These are phyloP conservation scores for Phytomonas sp. DNA, from an alignment of 208 protist genomes.

Conservation along the genomic window DNA sequence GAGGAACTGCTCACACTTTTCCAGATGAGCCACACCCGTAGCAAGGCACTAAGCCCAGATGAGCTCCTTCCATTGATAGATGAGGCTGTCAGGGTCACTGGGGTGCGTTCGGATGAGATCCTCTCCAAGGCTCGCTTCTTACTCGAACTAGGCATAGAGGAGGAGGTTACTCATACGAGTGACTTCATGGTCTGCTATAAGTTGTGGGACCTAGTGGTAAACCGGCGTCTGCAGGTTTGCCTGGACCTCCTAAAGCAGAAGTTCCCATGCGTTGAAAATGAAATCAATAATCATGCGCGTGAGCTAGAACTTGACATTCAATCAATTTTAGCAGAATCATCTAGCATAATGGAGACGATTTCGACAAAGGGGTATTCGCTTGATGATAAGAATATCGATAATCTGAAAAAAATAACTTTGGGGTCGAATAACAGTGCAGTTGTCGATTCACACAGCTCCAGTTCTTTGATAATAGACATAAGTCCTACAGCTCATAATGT, in stretches of 20 bases:
- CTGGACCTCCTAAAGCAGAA: conserved; percentile 21
- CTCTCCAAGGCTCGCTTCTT: conserved; percentile 46
- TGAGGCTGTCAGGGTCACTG: conserved; percentile 33
- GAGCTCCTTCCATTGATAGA: conserved; percentile 23
- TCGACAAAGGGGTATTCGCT: conserved; percentile 36
- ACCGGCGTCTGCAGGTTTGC: conserved; percentile 29
- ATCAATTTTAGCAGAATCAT: conserved; percentile 16
- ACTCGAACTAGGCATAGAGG: conserved; percentile 47
- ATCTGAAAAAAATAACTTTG: conserved; percentile 12
- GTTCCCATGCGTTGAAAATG: neutral
- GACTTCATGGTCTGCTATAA: conserved; percentile 50
- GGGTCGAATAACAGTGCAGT: too few relatives aligned
- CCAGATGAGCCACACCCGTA: conserved; percentile 17
- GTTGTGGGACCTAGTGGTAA: conserved; percentile 48
- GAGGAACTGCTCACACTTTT: conserved; percentile 27
- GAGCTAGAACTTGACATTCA: conserved; percentile 1
- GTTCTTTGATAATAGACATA: too few relatives aligned
- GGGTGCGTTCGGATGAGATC: conserved; percentile 16
- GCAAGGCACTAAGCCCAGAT: conserved; percentile 17
- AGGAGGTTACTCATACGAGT: conserved; percentile 46
- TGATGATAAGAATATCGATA: conserved; percentile 46
- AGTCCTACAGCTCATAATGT: too few relatives aligned
- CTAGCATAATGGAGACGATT: conserved; percentile 29
- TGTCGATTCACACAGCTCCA: too few relatives aligned
- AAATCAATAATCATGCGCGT: too few relatives aligned